phyloP scores from a whole-genome alignment of 1,139 yeast species.

The Yamadazyma sp. region DNA sequence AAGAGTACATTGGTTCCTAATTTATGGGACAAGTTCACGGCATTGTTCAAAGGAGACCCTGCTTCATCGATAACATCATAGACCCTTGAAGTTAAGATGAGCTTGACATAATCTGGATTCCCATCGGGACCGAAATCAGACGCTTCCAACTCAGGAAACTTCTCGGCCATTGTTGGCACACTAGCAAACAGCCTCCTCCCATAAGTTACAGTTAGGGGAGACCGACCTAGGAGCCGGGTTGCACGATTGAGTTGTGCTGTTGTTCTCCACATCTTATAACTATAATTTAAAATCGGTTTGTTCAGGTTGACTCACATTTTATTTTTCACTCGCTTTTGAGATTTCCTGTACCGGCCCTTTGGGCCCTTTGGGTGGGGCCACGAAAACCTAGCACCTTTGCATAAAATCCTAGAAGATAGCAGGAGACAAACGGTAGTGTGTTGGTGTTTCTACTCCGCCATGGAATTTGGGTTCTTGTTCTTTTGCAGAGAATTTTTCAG shows the following conservation, averaged over 20 bases:
- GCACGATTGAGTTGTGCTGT: not conserved
- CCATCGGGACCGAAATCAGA: slow-evolving; percentile 59
- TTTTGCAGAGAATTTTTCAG: too few relatives aligned
- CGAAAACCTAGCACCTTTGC: too few relatives aligned
- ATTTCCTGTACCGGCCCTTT: slow-evolving; percentile 1
- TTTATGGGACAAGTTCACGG: slow-evolving; percentile 71
- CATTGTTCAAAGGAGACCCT: slow-evolving; percentile 82
- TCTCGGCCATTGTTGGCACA: slow-evolving; percentile 7
- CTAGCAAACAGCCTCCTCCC: not conserved
- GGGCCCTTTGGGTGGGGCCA: too few relatives aligned
- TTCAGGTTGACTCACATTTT: not conserved
- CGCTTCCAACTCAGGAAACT: slow-evolving; percentile 50
- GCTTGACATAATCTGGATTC: slow-evolving; percentile 89
- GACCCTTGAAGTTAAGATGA: slow-evolving; percentile 87
- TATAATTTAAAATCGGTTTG: not conserved
- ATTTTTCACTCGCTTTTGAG: slow-evolving; percentile 1
- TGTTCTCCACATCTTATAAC: slow-evolving; percentile 1
- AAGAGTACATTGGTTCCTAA: slow-evolving; percentile 70
- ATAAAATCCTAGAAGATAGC: too few relatives aligned
- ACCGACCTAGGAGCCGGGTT: not conserved
- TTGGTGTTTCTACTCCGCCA: too few relatives aligned
- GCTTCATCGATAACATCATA: slow-evolving; percentile 81
- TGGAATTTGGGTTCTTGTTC: too few relatives aligned
- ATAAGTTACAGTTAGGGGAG: not conserved
- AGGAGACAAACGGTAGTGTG: too few relatives aligned